Conservation (phyloP, 2,329 filamentous ascomycete genomes). For the Aspergillus pseudoviridinutans region DNA sequence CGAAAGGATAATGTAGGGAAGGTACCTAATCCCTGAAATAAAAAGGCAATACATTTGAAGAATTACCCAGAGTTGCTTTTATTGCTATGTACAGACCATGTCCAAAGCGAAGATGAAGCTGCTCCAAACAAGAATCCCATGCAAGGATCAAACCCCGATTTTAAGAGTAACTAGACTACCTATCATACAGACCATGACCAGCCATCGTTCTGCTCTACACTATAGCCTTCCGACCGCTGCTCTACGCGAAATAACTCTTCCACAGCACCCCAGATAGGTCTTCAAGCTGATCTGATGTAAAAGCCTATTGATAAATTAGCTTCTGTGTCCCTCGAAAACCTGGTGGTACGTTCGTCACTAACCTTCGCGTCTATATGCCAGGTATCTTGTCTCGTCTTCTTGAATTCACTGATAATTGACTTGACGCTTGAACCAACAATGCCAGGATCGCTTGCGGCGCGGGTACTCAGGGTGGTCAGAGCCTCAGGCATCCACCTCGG, state of each 20-base stretch:
- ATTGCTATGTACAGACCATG: too few species aligned
- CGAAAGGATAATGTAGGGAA: too few species aligned
- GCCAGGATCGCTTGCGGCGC: conserved; percentile 82
- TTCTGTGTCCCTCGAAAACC: background rate
- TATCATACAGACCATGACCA: background rate
- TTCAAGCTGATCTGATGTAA: conserved; percentile 87
- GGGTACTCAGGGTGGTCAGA: conserved; percentile 75
- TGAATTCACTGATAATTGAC: conserved; percentile 90
- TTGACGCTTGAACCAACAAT: conserved; percentile 96
- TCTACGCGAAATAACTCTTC: conserved; percentile 97
- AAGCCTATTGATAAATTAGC: conserved; percentile 51
- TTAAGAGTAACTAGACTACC: background rate
- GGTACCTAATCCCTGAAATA: background rate
- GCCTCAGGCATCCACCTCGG: conserved; percentile 93
- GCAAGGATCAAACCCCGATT: background rate
- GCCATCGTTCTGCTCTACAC: background rate
- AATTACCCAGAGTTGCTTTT: background rate
- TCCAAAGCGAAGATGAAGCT: background rate
- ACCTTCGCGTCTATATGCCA: conserved; percentile 99
- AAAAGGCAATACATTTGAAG: background rate
- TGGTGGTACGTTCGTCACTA: conserved; percentile 31
- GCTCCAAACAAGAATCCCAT: background rate
- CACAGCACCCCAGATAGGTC: conserved; percentile 94
- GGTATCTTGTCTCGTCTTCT: conserved; percentile 98
- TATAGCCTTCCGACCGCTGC: background rate